Evolutionary conservation across 2,329 filamentous ascomycete genomes (phyloP).

Genomic region (Calonectria leucothoes): DNA sequence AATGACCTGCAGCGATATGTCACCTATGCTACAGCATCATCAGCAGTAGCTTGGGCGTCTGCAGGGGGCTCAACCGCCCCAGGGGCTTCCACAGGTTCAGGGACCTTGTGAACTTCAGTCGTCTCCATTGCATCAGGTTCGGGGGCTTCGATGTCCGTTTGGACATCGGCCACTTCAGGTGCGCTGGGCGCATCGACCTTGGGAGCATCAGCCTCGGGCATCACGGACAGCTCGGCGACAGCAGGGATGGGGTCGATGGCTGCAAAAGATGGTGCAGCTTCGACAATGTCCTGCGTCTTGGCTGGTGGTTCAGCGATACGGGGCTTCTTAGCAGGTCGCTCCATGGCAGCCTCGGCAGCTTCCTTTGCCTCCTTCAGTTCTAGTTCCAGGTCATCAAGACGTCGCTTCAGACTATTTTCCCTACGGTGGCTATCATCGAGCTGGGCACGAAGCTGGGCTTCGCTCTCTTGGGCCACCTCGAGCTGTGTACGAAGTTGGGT

Average conservation of each 20-base stretch:
- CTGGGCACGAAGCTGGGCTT: conserved; percentile 66
- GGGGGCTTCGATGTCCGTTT: neutral
- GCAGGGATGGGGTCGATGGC: neutral
- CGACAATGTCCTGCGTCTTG: conserved; percentile 29
- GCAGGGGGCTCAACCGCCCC: conserved; percentile 15
- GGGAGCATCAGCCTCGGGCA: neutral
- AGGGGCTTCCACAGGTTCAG: conserved; percentile 15
- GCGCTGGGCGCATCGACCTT: conserved; percentile 18
- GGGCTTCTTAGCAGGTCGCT: conserved; percentile 44
- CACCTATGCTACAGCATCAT: conserved; percentile 29
- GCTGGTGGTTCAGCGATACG: conserved; percentile 33
- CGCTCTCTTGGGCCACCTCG: conserved; percentile 54
- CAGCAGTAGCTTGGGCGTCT: conserved; percentile 12
- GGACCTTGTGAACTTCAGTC: neutral
- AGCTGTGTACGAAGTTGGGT: conserved; percentile 68
- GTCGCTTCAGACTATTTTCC: conserved; percentile 84
- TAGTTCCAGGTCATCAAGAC: conserved; percentile 82
- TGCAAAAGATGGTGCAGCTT: conserved; percentile 7
- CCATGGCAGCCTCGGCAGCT: conserved; percentile 27
- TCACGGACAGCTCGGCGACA: conserved; percentile 20
- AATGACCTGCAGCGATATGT: conserved; percentile 9
- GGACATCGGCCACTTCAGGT: conserved; percentile 18
- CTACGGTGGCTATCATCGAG: conserved; percentile 82
- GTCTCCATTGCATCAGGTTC: conserved; percentile 1
- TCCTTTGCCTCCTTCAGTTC: conserved; percentile 56